Percentiles rank a stretch among this genome's conserved stretches.
Evolutionary conservation across 2,329 filamentous ascomycete genomes (phyloP).

Genomic region (Penicillium aurantiogriseum): DNA sequence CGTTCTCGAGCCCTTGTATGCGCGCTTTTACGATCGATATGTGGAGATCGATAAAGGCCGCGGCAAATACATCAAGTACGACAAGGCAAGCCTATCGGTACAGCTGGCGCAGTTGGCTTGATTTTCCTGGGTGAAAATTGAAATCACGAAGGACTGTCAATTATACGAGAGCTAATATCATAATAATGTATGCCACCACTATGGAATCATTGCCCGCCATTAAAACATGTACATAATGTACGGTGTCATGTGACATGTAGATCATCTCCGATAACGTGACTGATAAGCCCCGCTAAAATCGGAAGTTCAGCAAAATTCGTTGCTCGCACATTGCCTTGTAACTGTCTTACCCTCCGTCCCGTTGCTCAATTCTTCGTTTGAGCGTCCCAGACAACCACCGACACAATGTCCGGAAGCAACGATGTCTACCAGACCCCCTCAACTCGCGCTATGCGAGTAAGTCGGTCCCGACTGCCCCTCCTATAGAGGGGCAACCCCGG

Average conservation of each 20-base stretch:
- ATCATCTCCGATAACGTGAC: slow-evolving; percentile 35
- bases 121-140: neutral
- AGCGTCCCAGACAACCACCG: slow-evolving; percentile 16
- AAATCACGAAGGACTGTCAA: neutral
- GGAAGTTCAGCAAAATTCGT: slow-evolving; percentile 33
- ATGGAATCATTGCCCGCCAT: neutral
- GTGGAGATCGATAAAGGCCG: slow-evolving; percentile 97
- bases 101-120: slow-evolving; percentile 45
- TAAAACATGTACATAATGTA: neutral
- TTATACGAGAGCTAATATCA: slow-evolving; percentile 11
- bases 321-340: slow-evolving; percentile 23
- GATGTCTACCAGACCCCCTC: slow-evolving; percentile 65
- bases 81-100: slow-evolving; percentile 75
- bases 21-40: slow-evolving; percentile 93
- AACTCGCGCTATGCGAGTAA: slow-evolving; percentile 69
- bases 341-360: slow-evolving; percentile 14
- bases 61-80: slow-evolving; percentile 97
- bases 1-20: slow-evolving; percentile 91
- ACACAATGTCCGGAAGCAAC: slow-evolving; percentile 42
- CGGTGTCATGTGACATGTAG: slow-evolving; percentile 11
- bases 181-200: neutral
- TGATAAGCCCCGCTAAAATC: slow-evolving; percentile 38
- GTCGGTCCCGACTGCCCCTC: slow-evolving; percentile 14
- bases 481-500: slow-evolving; percentile 13
- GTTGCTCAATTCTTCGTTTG: slow-evolving; percentile 25